Base-by-base conservation (phyloP, 1,284 basidiomycete genomes). In the Mycosarcoma mackinlayi region DNA sequence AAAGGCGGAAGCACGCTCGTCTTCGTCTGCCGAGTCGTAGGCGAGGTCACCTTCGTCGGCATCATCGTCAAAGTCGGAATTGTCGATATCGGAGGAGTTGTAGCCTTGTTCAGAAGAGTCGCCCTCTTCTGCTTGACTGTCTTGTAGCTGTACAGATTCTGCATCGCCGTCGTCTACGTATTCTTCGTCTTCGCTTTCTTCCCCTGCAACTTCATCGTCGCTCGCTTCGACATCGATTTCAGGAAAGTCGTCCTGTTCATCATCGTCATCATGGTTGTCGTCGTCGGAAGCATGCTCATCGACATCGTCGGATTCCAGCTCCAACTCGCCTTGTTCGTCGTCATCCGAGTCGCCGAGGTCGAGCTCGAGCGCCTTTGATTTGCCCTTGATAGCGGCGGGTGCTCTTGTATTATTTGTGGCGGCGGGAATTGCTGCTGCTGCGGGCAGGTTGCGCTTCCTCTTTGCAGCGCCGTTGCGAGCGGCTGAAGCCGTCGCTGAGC, bases 211-310 rank as follows among this genome's bases (percentile, higher is more conserved):
- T 10, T 60, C 64, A 25, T 84, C 47, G 19, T 81, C 78, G 59
- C 81, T 83, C 4, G 53, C 77, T 27, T 82, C 83, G 13, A 82
- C 67, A 59, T 86, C 84, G 42, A 86, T 81, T 70, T 86, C 86
- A 0, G 85, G 85, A 54, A 86, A 85, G 11, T 71, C 82, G 7
- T 85, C 85, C 27, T 82, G 83, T 0, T 80, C 77, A 21, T 65
- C 51, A 18, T 58, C 54, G 49, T 54, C 54, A n/a, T 35, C n/a
- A n/a, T n/a, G n/a, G n/a, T n/a, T 77, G 24, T 64, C 55, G 18
- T 58, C 55, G 50, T 55, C 62, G n/a, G 50, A 54, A 30, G 35
- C 55, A 38, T 59, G 51, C 6, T n/a, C 40, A 2, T 68, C 68
- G 19, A 75, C 78, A n/a, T 72, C 68, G 28, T 74, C 66, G 23